These are phyloP conservation scores for Claviceps africana DNA, from an alignment of 2,329 filamentous ascomycete species.

Conservation along the genomic window DNA sequence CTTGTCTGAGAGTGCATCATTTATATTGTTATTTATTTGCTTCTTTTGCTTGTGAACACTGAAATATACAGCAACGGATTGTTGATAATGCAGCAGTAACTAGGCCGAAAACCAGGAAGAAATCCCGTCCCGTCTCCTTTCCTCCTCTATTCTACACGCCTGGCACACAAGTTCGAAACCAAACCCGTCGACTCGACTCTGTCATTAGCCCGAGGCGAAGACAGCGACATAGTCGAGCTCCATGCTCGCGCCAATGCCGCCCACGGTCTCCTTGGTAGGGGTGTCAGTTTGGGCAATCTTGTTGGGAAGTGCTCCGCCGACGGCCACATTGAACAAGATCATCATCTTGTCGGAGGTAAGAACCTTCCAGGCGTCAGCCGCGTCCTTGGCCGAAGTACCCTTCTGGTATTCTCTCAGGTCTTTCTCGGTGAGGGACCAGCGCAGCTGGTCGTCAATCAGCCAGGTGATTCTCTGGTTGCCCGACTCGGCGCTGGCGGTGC, in stretches of 20 bases:
- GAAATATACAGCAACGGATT: too few species aligned
- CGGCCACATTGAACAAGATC: conserved; percentile 26
- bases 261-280: conserved; percentile 20
- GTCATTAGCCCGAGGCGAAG: conserved; percentile 5
- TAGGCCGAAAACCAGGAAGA: too few species aligned
- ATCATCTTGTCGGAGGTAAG: conserved; percentile 19
- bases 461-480: conserved; percentile 19
- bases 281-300: conserved; percentile 18
- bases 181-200: too few species aligned
- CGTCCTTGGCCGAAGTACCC: conserved; percentile 1
- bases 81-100: too few species aligned
- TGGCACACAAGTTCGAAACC: too few species aligned
- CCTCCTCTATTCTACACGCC: too few species aligned
- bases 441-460: conserved; percentile 18
- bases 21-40: not conserved
- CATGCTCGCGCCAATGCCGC: conserved; percentile 19
- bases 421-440: conserved; percentile 15
- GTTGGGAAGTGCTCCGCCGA: conserved; percentile 24
- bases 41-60: not conserved
- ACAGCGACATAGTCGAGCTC: conserved; percentile 27
- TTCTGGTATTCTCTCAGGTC: conserved; percentile 8
- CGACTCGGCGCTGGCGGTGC: conserved; percentile 3
- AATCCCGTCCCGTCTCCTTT: not conserved
- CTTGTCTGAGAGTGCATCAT: not conserved
- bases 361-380: conserved; percentile 15